Conservation (phyloP, 805 yeast species). For the Blastobotrys robertii region DNA sequence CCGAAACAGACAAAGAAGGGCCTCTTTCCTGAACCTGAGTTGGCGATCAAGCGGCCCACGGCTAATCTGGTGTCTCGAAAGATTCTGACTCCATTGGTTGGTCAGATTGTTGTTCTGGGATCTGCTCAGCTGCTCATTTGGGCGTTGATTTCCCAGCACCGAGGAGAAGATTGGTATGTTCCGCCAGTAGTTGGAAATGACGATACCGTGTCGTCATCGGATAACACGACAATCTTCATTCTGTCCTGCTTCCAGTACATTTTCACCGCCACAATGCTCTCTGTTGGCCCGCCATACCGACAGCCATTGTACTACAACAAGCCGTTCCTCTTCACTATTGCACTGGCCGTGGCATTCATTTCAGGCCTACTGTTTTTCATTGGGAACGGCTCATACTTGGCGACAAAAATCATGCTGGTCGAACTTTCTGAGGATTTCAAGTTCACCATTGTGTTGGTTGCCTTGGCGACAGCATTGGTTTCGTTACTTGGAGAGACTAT, state of each 20-base stretch:
- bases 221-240: constrained; percentile 77
- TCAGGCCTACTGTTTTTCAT: constrained; percentile 42
- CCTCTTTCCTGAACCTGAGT: constrained; percentile 16
- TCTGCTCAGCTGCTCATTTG: constrained; percentile 62
- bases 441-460: constrained; percentile 27
- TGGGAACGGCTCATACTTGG: constrained; percentile 44
- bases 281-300: constrained; percentile 91
- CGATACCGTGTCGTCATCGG: constrained; percentile 74
- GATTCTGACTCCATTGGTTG: constrained; percentile 70
- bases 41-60: constrained; percentile 74
- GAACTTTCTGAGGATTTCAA: constrained; percentile 44
- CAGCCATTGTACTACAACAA: constrained; percentile 53
- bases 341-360: constrained; percentile 41
- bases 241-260: constrained; percentile 85
- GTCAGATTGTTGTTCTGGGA: constrained; percentile 57
- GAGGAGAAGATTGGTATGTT: constrained; percentile 57
- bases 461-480: constrained; percentile 39
- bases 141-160: constrained; percentile 39
- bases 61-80: constrained; percentile 89
- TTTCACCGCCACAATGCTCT: constrained; percentile 68
- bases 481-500: constrained; percentile 38
- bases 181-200: constrained; percentile 72
- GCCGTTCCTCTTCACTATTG: constrained; percentile 62
- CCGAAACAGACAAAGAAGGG: constrained; percentile 1
- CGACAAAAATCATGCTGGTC: constrained; percentile 69